Evolutionary conservation across 352 stramenopile species (phyloP).

Genomic region (Pythium aristosporum): DNA sequence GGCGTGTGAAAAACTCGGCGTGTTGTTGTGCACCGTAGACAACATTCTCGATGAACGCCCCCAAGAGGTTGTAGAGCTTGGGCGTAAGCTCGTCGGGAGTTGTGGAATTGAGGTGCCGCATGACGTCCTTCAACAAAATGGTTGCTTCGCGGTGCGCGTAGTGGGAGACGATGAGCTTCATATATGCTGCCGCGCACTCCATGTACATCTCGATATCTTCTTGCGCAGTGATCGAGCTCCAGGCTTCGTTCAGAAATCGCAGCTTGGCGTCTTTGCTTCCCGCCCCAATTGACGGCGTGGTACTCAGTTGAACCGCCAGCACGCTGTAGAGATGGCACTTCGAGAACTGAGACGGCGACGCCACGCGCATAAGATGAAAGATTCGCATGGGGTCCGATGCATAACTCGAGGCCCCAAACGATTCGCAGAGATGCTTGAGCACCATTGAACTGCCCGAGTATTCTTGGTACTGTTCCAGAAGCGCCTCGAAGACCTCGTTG

Average conservation of each 20-base stretch:
- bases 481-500: slow-evolving; percentile 51
- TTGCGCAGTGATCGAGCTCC: slow-evolving; percentile 74
- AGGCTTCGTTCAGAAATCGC: slow-evolving; percentile 85
- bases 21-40: slow-evolving; percentile 70
- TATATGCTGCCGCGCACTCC: slow-evolving; percentile 76
- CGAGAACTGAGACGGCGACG: slow-evolving; percentile 54
- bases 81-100: slow-evolving; percentile 54
- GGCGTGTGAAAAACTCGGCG: slow-evolving; percentile 65
- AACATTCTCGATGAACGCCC: slow-evolving; percentile 75
- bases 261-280: slow-evolving; percentile 51
- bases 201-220: slow-evolving; percentile 80
- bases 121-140: slow-evolving; percentile 85
- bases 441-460: slow-evolving; percentile 89
- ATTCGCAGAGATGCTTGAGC: slow-evolving; percentile 81
- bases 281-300: slow-evolving; percentile 25
- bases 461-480: slow-evolving; percentile 81
- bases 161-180: slow-evolving; percentile 84
- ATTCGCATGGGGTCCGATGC: slow-evolving; percentile 51
- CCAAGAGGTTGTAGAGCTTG: slow-evolving; percentile 67
- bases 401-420: slow-evolving; percentile 69
- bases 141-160: slow-evolving; percentile 80
- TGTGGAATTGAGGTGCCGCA: slow-evolving; percentile 74
- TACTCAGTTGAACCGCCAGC: slow-evolving; percentile 59
- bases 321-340: slow-evolving; percentile 75
- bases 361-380: slow-evolving; percentile 62